Base-by-base conservation (phyloP, 176 grass and related monocot species). In the Chrysopogon serrulatus region DNA sequence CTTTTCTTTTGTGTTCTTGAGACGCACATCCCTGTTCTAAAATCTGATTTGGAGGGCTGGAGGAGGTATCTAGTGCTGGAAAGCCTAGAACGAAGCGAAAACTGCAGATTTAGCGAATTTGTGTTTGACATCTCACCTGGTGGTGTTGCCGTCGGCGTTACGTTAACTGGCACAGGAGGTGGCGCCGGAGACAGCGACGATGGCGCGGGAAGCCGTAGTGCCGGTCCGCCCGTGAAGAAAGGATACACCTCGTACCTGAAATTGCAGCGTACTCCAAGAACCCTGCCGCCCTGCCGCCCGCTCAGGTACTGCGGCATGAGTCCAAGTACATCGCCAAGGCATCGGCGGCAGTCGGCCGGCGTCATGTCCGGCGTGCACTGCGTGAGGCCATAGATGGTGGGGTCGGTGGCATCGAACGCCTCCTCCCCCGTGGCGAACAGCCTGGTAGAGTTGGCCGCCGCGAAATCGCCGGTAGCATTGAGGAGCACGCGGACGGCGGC, bases 351-450 rank as follows among this genome's bases (percentile, higher is more conserved):
- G 23, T 80, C 35, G 4, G 6, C 48, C 8, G 47, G 30, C 5
- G 89, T 51, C 51, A 94, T 10, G 62, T 91, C 83, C 30, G 83
- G 88, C 4, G 68, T 89, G 86, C 92, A 94, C 79, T 94, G 92
- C 30, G 49, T 44, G 34, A 94, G 76, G 2, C 79, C 78, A 11
- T 94, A 90, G 53, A 88, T 83, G 70, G 32, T 86, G 31, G 81
- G 65, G 6, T 59, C 5, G 2, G 36, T 10, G 8, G 5, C 10
- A 12, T 47, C 49, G 61, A 86, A 82, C 0, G 16, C 77, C 68
- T 74, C 77, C 37, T 83, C 60, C 34, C 78, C 93, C 0, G 87
- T 95, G 13, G 69, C 90, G 73, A 95, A 88, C 37, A 9, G 66
- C 36, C 48, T 19, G 17, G 79, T 24, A 1, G 87, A 86, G 68